phyloP scores from a whole-genome alignment of 2,329 filamentous ascomycete genomes.

The Aspergillus alliaceus region DNA sequence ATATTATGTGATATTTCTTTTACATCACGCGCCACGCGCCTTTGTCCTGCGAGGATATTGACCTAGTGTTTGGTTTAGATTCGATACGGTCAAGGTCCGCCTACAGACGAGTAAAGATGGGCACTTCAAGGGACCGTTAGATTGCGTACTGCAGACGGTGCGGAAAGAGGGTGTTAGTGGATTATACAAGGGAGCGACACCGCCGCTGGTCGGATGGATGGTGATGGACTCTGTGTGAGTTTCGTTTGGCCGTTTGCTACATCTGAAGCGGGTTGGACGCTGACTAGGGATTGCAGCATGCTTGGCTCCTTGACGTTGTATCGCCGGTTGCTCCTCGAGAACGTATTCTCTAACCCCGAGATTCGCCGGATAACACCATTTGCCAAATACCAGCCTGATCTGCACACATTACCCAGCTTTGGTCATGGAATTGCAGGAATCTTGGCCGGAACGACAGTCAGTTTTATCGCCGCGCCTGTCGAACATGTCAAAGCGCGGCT shows the following conservation, averaged over 20 bases:
- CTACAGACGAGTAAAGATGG: slow-evolving; percentile 78
- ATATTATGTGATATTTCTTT: slow-evolving; percentile 32
- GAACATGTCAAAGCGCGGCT: slow-evolving; percentile 94
- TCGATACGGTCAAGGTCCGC: slow-evolving; percentile 96
- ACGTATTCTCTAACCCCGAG: slow-evolving; percentile 66
- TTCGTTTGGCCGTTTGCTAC: not conserved
- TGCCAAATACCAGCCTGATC: slow-evolving; percentile 33
- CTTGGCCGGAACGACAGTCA: slow-evolving; percentile 84
- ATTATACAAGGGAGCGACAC: slow-evolving; percentile 91
- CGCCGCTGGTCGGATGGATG: slow-evolving; percentile 95
- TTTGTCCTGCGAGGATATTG: not conserved
- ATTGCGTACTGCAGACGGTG: slow-evolving; percentile 82
- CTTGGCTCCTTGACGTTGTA: slow-evolving; percentile 89
- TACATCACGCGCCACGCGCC: not conserved
- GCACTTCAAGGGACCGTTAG: slow-evolving; percentile 81
- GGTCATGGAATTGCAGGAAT: slow-evolving; percentile 89
- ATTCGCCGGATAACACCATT: slow-evolving; percentile 40
- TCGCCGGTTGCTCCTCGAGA: slow-evolving; percentile 76
- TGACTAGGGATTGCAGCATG: slow-evolving; percentile 57
- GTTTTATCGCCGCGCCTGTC: slow-evolving; percentile 87
- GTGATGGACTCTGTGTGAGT: slow-evolving; percentile 79
- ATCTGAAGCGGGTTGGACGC: slow-evolving; percentile 12
- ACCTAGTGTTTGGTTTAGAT: slow-evolving; percentile 48
- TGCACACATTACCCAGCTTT: slow-evolving; percentile 64
- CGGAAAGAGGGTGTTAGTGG: slow-evolving; percentile 80